Conservation (phyloP, 2,329 filamentous ascomycete genomes). For the Metarhizium guizhouense region DNA sequence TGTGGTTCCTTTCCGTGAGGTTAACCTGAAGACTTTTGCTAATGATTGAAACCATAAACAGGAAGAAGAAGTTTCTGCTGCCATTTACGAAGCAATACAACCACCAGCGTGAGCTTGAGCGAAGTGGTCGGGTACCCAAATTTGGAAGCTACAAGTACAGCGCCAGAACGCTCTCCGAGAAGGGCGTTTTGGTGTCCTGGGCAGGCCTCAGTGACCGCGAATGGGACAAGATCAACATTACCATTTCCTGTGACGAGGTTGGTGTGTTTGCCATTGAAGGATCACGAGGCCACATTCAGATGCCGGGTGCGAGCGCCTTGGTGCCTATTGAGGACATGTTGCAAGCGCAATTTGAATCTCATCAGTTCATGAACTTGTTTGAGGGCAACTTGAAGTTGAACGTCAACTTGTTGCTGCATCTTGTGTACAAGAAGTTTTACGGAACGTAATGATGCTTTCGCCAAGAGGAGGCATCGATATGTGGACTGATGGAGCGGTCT, state of each 20-base stretch:
- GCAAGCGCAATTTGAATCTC: slow-evolving; percentile 94
- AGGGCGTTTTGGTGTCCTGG: slow-evolving; percentile 92
- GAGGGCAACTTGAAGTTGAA: slow-evolving; percentile 80
- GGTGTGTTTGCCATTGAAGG: slow-evolving; percentile 92
- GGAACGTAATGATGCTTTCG: slow-evolving; percentile 37
- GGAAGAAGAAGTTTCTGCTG: slow-evolving; percentile 86
- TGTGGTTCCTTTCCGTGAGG: neutral
- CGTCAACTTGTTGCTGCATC: slow-evolving; percentile 91
- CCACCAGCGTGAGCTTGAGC: slow-evolving; percentile 91
- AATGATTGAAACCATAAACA: slow-evolving; percentile 21
- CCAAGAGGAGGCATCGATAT: neutral
- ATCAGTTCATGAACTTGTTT: slow-evolving; percentile 93
- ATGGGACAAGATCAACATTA: slow-evolving; percentile 88
- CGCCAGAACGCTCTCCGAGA: slow-evolving; percentile 78
- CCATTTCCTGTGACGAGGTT: slow-evolving; percentile 88
- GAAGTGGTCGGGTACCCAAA: slow-evolving; percentile 86
- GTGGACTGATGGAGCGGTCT: neutral
- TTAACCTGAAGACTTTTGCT: neutral
- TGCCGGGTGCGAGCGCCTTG: slow-evolving; percentile 82
- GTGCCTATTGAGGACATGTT: slow-evolving; percentile 88
- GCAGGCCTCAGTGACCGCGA: slow-evolving; percentile 71
- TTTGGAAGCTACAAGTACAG: slow-evolving; percentile 98
- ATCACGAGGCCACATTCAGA: slow-evolving; percentile 85
- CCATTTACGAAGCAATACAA: slow-evolving; percentile 99
- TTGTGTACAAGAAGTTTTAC: slow-evolving; percentile 99